Base-by-base conservation (phyloP, 805 yeast species). In the Metschnikowia gelsemii region DNA sequence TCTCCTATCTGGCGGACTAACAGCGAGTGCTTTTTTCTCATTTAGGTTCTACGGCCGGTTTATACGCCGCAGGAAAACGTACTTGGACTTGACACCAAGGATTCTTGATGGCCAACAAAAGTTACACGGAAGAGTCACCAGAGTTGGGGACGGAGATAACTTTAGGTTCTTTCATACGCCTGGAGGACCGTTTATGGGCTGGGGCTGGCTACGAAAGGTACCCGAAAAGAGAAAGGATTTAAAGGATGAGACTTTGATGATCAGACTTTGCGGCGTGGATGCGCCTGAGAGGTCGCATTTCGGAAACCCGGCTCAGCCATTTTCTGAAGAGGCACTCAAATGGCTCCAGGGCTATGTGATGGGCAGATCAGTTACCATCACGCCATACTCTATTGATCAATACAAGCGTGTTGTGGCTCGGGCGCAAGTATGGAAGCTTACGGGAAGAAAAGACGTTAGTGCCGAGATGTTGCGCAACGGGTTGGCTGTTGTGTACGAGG, bases 211-310 rank as follows among this genome's bases (percentile, higher is more conserved):
- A 18, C 67, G 99, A 24, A 51, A 61, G 9, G 69, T 79, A 0
- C 98, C 98, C 0, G 61, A 65, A 8, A 57, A 62, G 42, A 54
- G 75, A 64, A 35, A 73, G 61, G 42, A 57, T 54, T 59, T 79
- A 27, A 78, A 79, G 47, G 77, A 77, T 46, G 71, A 82, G 49
- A 93, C 99, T 0, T 67, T 93, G 26, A 82, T 84, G 61, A 78
- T 93, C 4, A 72, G 99, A 35, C 66, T 93, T 16, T 85, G 93
- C 62, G 99, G 97, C 0, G 83, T 91, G 12, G 99, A 93, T 71
- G 99, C 99, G 0, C 99, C 99, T 1, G 99, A 93, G 58, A 70
- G 95, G 31, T 78, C 95, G 1, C 97, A 93, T 67, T 93, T 87
- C 62, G 99, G 99, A 1, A 84, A 85, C 46, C 89, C 95, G 0